Conservation (phyloP, 1,284 basidiomycete species). For the Earliella scabrosa region DNA sequence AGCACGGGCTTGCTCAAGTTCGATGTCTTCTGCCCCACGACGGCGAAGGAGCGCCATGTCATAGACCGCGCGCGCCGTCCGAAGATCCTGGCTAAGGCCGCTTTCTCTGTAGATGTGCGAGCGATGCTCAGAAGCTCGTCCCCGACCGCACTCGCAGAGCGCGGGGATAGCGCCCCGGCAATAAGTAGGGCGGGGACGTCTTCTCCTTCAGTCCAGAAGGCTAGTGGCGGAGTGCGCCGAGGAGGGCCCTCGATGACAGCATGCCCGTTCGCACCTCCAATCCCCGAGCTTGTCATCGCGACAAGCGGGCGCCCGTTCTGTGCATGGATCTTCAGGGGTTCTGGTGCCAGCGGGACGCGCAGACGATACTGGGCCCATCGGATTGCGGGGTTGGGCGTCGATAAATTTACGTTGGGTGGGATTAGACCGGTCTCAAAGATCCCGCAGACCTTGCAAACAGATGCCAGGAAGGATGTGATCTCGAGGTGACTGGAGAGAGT, state of each 20-base stretch:
- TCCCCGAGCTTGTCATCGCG: conserved; percentile 47
- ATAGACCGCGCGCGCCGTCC: conserved; percentile 38
- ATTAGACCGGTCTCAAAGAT: conserved; percentile 41
- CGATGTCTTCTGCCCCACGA: conserved; percentile 1
- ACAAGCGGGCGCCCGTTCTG: conserved; percentile 33
- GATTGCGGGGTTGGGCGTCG: conserved; percentile 41
- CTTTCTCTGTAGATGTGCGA: conserved; percentile 7
- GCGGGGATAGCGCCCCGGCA: conserved; percentile 38
- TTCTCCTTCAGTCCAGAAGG: conserved; percentile 5
- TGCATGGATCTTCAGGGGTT: conserved; percentile 24
- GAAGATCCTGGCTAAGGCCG: conserved; percentile 15
- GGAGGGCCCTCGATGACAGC: conserved; percentile 42
- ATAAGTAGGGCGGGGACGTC: conserved; percentile 35
- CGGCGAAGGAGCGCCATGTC: conserved; percentile 37
- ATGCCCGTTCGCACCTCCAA: conserved; percentile 48
- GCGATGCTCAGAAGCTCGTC: not conserved
- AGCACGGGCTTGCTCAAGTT: conserved; percentile 32
- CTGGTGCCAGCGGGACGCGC: conserved; percentile 28
- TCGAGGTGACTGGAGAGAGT: conserved; percentile 49
- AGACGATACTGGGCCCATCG: conserved; percentile 40
- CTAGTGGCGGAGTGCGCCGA: not conserved
- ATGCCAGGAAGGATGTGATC: conserved; percentile 46
- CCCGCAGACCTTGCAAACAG: conserved; percentile 44
- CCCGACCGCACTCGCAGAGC: conserved; percentile 30
- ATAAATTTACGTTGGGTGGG: conserved; percentile 45